A percentile compares a stretch with the other conserved stretches of the same genome.
Evolutionary conservation across 2,329 filamentous ascomycete species (phyloP).

Genomic region (Alternaria arbusti): DNA sequence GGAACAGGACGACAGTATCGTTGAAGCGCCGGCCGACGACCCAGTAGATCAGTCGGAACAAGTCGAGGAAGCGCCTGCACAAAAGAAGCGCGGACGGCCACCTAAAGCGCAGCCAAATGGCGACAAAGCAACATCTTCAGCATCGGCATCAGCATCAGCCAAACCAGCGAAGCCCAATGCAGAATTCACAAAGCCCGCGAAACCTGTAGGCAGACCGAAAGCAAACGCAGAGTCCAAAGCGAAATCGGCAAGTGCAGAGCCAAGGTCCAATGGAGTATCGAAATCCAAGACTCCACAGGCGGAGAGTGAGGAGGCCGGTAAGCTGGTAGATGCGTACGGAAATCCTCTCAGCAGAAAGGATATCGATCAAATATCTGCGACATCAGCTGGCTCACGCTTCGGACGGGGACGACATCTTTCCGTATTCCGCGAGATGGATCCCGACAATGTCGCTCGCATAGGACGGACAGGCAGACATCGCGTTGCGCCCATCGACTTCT

Average conservation of each 20-base stretch:
- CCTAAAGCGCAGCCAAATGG: conserved; percentile 25
- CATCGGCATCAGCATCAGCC: conserved; percentile 3
- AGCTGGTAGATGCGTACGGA: conserved; percentile 39
- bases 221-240: conserved; percentile 25
- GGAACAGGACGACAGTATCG: conserved; percentile 10
- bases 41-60: conserved; percentile 31
- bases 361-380: conserved; percentile 42
- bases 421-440: conserved; percentile 42
- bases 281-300: conserved; percentile 9
- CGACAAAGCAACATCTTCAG: conserved; percentile 13
- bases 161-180: conserved; percentile 23
- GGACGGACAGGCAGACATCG: conserved; percentile 77
- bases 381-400: conserved; percentile 39
- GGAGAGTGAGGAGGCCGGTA: conserved; percentile 28
- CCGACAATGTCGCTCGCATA: conserved; percentile 33
- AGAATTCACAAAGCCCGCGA: conserved; percentile 36
- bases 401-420: conserved; percentile 45
- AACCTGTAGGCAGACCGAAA: conserved; percentile 30
- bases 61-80: conserved; percentile 23
- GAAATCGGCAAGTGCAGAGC: conserved; percentile 21
- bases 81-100: conserved; percentile 36
- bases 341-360: conserved; percentile 42
- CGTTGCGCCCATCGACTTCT: conserved; percentile 80
- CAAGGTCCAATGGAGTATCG: conserved; percentile 15
- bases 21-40: conserved; percentile 25